Base-by-base conservation (phyloP, 352 stramenopile genomes). In the Globisporangium orthogonon region DNA sequence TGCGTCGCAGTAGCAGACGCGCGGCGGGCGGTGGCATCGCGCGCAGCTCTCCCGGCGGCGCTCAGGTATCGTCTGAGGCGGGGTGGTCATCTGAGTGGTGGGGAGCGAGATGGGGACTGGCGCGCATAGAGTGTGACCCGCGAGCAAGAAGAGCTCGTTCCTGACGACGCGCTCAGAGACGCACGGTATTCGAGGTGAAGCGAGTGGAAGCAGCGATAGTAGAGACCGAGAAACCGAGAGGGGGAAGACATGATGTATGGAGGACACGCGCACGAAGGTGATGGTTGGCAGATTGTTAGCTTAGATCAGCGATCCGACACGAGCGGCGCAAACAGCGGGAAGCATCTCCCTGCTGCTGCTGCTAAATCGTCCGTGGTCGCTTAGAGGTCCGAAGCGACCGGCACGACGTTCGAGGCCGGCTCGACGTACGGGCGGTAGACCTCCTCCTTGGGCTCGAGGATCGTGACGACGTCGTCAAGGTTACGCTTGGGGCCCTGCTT, bases 361-460 rank as follows among this genome's bases (percentile, higher is more conserved):
- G 33, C 28, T 7, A 13, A 23, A 9, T 15, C 28, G 30, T 29
- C 30, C 13, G n/a, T 40, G 11, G 40, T 5, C 28, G 43, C 52
- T 64, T 60, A 61, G 56, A 69, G 59, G 9, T 71, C 61, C 28
- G 60, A 58, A 29, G 68, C 58, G 28, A 56, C 65, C 37, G 74
- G 73, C 54, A 86, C 73, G 30, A 83, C 70, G 56, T 69, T 69
- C 37, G 73, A 62, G 54, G 71, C 78, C 44, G 83, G 84, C 67
- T 91, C 84, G 47, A 91, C 80, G 73, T 91, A 94, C 54, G 81
- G 82, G 61, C 71, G 84, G 76, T 88, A 80, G 17, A 91, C 74
- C 62, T 97, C 95, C 74, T 99, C 96, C 91, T 99, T 99, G 52
- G 97, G 97, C 77, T 99, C 97, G 44, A 98, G 75, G 76, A 99